Evolutionary conservation across 805 yeast species (phyloP), one percentile per base, ranked within the genome.

Genomic region (Nakazawaea ernobii): DNA sequence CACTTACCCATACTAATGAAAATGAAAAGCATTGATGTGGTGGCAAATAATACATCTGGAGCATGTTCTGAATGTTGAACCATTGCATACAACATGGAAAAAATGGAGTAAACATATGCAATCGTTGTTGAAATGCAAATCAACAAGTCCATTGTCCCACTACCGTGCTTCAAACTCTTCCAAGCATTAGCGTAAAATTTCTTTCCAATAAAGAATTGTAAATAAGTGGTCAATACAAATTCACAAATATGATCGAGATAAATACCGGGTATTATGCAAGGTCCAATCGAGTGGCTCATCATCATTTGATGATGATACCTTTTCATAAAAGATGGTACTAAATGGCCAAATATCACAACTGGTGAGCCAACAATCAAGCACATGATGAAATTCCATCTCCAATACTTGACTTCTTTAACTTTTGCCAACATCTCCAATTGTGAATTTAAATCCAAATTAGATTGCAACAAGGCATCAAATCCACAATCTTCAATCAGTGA

Each of bases 1-100:
- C 87, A 86, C 66, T 94, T 92, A 2, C 99, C 99, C 39, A 90
- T 68, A 8, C 94, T 77, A 27, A 94, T 90, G 62, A 90, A 94
- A 5, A 82, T 68, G 43, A 92, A 74, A 37, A 94, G 71, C 95
- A 95, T 88, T 13, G 84, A 80, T 1, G 89, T 75, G 0, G 98
- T 90, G 50, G 89, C 97, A 69, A 94, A 91, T 32, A 90, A 70
- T 0, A 84, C 79, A 45, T 75, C 79, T 6, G 96, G 95, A 6
- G 82, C 74, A 45, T 61, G 59, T 0, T 61, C 59, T 8, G 64
- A 63, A n/a, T 73, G 68, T 28, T 63, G 58, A 59, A 75, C 54
- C 15, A 80, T 67, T 36, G 79, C 71, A 32, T 71, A 62, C 1
- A 75, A 29, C 52, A 89, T 78, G 0, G 94, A 76, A 26, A 79